Evolutionary conservation across 192 early-diverging fungal species (phyloP), one percentile per base, ranked within the genome.

Genomic region (Gamsiella multidivaricata): DNA sequence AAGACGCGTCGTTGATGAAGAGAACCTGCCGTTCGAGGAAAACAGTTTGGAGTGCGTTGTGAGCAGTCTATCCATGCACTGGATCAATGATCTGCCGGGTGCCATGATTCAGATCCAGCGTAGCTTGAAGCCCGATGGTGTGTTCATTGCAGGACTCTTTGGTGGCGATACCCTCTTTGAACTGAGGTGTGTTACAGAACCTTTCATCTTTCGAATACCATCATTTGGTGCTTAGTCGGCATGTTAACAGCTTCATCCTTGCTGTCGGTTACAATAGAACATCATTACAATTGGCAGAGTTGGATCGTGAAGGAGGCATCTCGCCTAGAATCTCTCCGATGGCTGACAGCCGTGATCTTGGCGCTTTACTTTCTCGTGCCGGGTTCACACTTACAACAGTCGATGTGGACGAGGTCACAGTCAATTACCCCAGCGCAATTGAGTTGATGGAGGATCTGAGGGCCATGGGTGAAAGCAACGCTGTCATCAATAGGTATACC

Each of bases 151-250:
- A 11, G 93, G 95, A 7, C 92, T 98, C 90, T 88, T 96, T 83
- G 96, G 97, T 34, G 95, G 94, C 4, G 97, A 98, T 60, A 95
- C 96, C n/a, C 82, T 98, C 25, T 98, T 93, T 88, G 97, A 98
- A 80, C 84, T 98, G 18, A 76, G 91, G 90, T 87, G 45, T 79
- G 25, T 42, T 18, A 26, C 11, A 47, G 15, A 25, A 54, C 22
- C 11, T 10, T 51, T n/a, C 15, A 17, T 61, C n/a, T 28, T 7
- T n/a, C 3, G 33, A 18, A 55, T 46, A 9, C 12, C 45, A 46
- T 18, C 45, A 46, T 46, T 18, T 46, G n/a, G n/a, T n/a, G n/a
- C n/a, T n/a, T n/a, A n/a, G n/a, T n/a, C n/a, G n/a, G n/a, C n/a
- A n/a, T n/a, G n/a, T n/a, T n/a, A n/a, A n/a, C n/a, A n/a, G n/a